Evolutionary conservation across 805 yeast genomes (phyloP).

Genomic region (Ascoidea tarda): DNA sequence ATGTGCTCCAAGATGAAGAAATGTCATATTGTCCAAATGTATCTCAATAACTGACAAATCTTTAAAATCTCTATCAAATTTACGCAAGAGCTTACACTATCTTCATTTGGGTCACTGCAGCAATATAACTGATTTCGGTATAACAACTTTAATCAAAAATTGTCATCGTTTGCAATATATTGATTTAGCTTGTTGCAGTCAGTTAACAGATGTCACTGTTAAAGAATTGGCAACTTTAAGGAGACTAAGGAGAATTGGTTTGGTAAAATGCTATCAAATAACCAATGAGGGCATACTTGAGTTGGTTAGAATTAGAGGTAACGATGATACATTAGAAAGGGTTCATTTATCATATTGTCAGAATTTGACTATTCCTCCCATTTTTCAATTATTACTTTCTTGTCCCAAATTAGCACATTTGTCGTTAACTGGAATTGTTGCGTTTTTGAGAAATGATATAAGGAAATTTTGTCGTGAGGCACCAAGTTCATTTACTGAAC

Average conservation of each 20-base stretch:
- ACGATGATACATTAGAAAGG: conserved; percentile 75
- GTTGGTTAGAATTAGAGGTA: conserved; percentile 52
- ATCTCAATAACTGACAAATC: conserved; percentile 73
- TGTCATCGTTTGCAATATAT: conserved; percentile 85
- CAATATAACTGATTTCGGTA: conserved; percentile 82
- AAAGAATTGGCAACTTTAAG: conserved; percentile 65
- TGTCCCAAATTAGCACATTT: conserved; percentile 85
- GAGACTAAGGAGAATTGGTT: conserved; percentile 76
- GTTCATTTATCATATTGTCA: conserved; percentile 90
- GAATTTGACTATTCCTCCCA: conserved; percentile 64
- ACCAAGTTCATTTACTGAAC: conserved; percentile 80
- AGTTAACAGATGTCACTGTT: conserved; percentile 73
- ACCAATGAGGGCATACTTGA: conserved; percentile 72
- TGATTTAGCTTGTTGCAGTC: conserved; percentile 89
- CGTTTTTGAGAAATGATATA: conserved; percentile 79
- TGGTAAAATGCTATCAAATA: conserved; percentile 81
- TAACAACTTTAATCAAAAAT: conserved; percentile 51
- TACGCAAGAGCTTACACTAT: conserved; percentile 75
- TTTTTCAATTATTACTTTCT: conserved; percentile 53
- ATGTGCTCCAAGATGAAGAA: conserved; percentile 75
- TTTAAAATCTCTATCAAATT: conserved; percentile 49
- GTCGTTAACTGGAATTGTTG: conserved; percentile 80
- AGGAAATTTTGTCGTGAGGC: conserved; percentile 83
- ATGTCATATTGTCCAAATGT: conserved; percentile 84
- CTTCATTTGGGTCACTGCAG: conserved; percentile 91